Base-by-base conservation (phyloP, 176 grass and related monocot species). In the Phoenix roebelenii region DNA sequence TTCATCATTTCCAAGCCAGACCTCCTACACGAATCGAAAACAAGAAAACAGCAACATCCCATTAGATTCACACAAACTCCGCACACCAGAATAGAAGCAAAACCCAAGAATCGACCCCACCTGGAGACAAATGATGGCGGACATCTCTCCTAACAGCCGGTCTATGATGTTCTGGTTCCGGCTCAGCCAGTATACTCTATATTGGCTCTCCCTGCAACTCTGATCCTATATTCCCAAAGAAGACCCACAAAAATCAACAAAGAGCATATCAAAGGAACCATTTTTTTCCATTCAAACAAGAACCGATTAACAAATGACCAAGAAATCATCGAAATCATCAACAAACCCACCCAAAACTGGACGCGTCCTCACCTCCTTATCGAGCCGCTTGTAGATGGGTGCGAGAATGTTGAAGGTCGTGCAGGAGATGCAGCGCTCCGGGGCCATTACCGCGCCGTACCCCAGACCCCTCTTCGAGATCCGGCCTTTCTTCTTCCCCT, bases 91-190 rank as follows among this genome's bases (percentile, higher is more conserved):
- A 10, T 44, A 44, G 35, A 44, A 44, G 1, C 35, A 52, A 51
- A 25, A 52, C 0, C 25, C 17, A 7, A 57, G 10, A 12, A 74
- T 59, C 25, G 6, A 4, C 12, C 18, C 66, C 60, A 89, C 90
- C 82, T 89, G 90, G 51, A 95, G 85, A 66, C 90, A 95, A 64
- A 95, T 95, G 60, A 95, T 89, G 50, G 90, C 84, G 62, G 90
- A 95, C 49, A 63, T 57, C 50, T 81, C 85, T 3, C 62, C 77
- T 50, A 95, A 84, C 49, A 95, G 85, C 23, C 74, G 76, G 22
- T 89, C 90, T 51, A 95, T 83, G 70, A 95, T 95, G 18, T 60
- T 72, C 66, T 89, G 69, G 57, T 95, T 95, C 76, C 85, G 75
- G 85, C 76, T 81, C 25, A 89, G 72, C 90, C 90, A 95, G 63